Percentiles rank a stretch among this genome's conserved stretches.
These are phyloP conservation scores for Agrocybe praecox DNA, from an alignment of 768 basidiomycete genomes.

Conservation along the genomic window DNA sequence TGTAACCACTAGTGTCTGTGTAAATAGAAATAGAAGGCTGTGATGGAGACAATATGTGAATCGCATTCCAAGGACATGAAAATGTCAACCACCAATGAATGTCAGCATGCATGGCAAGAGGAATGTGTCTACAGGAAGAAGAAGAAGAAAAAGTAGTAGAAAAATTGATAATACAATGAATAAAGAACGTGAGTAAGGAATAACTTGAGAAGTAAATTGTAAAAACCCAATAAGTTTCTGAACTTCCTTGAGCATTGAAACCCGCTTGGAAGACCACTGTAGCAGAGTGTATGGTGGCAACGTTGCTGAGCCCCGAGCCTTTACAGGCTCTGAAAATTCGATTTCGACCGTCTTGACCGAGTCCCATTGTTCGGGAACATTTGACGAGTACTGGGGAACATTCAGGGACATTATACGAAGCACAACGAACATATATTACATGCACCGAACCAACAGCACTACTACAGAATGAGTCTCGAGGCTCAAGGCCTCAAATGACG, in stretches of 20 bases:
- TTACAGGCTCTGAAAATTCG: no score
- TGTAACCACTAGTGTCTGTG: constrained; percentile 34
- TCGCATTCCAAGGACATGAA: constrained; percentile 30
- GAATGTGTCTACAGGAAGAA: constrained; percentile 22
- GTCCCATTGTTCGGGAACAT: no score
- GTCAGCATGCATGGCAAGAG: constrained; percentile 16
- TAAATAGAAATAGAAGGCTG: constrained; percentile 16
- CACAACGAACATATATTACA: no score
- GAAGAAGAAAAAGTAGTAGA: constrained; percentile 23
- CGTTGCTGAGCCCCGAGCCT: no score
- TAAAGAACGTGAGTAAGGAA: constrained; percentile 29
- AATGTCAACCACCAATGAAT: constrained; percentile 34
- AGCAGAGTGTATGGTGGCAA: no score
- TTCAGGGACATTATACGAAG: no score
- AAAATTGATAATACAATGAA: constrained; percentile 29
- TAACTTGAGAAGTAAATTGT: constrained; percentile 35
- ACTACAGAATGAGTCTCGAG: no score
- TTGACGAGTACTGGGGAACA: no score
- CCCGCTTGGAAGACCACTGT: constrained; percentile 23
- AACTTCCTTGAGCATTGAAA: constrained; percentile 25
- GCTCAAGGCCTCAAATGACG: no score
- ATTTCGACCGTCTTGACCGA: no score
- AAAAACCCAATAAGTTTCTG: constrained; percentile 34
- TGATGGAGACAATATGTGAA: constrained; percentile 17
- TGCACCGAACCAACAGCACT: no score